Evolutionary conservation across 352 stramenopile genomes (phyloP), one percentile per base, ranked within the genome.

Genomic region (Plasmopara viticola): DNA sequence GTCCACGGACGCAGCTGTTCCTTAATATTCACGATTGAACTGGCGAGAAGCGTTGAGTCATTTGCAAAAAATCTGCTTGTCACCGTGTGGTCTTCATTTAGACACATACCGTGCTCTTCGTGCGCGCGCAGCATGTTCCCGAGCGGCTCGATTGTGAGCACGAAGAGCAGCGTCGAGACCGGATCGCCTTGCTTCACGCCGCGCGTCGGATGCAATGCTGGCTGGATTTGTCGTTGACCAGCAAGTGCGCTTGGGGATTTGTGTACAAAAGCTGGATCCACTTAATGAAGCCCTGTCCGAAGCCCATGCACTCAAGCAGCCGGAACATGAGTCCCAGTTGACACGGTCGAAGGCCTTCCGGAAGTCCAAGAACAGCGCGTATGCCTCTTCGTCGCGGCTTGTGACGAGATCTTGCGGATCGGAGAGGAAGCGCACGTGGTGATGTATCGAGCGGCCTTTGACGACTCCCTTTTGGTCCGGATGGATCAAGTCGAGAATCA

Each of bases 261-360:
- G 18, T 45, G 40, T 45, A 33, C 35, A 41, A 12, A 6, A 45
- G 40, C 40, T 45, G 15, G 40, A 45, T 31, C 6, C 12, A 41
- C 5, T 7, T 17, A 12, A 45, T 6, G 7, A 45, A 45, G 12
- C 7, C n/a, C 13, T 31, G 6, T 31, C 18, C 40, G 18, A 45
- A 45, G 4, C 40, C 40, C 40, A 45, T 45, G 35, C 35, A 41
- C n/a, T n/a, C n/a, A n/a, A n/a, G n/a, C n/a, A n/a, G 35, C 12
- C 14, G 14, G 35, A 41, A 41, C 5, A 41, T 41, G 35, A n/a
- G 6, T 7, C 35, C 35, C 35, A 41, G 14, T 41, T 41, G 35
- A 41, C 35, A 12, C 35, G 35, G 14, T 41, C 14, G 14, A 17
- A 41, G 6, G 35, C 6, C 35, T 41, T 41, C 12, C 14, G 35